Evolutionary conservation across 176 grass and related monocot species (phyloP).

Genomic region (Poa annua): DNA sequence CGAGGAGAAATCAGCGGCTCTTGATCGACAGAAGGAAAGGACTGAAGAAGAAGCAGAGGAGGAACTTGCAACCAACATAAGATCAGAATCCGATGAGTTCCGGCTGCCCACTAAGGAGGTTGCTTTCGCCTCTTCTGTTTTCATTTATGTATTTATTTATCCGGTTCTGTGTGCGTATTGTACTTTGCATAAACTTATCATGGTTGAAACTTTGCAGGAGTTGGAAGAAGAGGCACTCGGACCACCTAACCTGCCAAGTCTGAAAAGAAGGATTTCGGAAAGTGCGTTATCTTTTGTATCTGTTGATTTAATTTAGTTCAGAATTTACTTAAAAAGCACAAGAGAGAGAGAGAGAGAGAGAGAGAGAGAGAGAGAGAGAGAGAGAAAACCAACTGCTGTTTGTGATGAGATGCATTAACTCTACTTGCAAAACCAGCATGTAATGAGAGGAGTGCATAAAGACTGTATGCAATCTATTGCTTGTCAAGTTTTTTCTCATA

Average conservation of each 20-base stretch:
- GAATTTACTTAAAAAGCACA: background rate
- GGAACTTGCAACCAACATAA: conserved; percentile 82
- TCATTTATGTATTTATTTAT: background rate
- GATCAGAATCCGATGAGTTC: conserved; percentile 85
- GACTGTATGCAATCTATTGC: background rate
- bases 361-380: too few species aligned
- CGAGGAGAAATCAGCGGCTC: conserved; percentile 67
- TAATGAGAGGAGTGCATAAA: background rate
- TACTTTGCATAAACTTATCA: background rate
- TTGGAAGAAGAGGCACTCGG: conserved; percentile 72
- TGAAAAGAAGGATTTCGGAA: conserved; percentile 91
- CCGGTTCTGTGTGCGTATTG: background rate
- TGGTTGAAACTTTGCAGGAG: conserved; percentile 56
- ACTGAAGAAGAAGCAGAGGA: conserved; percentile 65
- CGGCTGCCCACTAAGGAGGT: conserved; percentile 87
- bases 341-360: background rate
- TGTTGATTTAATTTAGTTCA: conserved; percentile 6
- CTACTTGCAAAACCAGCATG: background rate
- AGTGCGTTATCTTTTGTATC: conserved; percentile 54
- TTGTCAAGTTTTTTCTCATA: background rate
- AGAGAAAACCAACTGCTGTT: too few species aligned
- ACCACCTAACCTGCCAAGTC: conserved; percentile 81
- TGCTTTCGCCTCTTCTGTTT: conserved; percentile 7
- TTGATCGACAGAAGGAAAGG: conserved; percentile 62
- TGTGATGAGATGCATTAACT: background rate